phyloP scores from a whole-genome alignment of 371 early-diverging fungal genomes.

The Mucor saturninus region DNA sequence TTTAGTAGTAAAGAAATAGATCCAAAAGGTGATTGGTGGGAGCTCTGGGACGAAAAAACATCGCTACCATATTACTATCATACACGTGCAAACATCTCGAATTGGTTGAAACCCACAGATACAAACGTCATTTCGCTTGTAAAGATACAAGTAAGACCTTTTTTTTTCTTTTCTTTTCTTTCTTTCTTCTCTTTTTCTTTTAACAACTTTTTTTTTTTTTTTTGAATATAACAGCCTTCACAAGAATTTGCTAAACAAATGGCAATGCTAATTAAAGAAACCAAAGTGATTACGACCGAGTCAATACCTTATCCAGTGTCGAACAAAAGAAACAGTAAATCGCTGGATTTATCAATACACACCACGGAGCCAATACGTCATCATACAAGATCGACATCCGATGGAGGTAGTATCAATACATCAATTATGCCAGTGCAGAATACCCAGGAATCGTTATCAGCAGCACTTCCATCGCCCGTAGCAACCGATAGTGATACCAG shows the following conservation, averaged over 20 bases:
- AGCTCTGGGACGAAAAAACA: constrained; percentile 85
- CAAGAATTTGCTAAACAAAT: constrained; percentile 28
- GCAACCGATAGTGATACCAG: constrained; percentile 12
- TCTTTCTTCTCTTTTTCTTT: constrained; percentile 2
- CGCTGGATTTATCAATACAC: constrained; percentile 35
- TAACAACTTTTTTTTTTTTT: neutral
- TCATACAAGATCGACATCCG: constrained; percentile 33
- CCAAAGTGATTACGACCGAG: constrained; percentile 13
- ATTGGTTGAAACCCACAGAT: constrained; percentile 83
- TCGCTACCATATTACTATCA: constrained; percentile 90
- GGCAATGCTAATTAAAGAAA: constrained; percentile 26
- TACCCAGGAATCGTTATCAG: constrained; percentile 27
- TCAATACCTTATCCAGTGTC: constrained; percentile 8
- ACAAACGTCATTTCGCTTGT: constrained; percentile 80
- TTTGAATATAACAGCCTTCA: constrained; percentile 13
- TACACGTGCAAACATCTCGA: constrained; percentile 79
- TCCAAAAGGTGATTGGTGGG: constrained; percentile 93
- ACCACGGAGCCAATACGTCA: constrained; percentile 10
- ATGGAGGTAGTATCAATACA: constrained; percentile 12
- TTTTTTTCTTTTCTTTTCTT: neutral
- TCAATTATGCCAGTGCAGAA: constrained; percentile 3
- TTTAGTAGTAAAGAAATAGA: constrained; percentile 30
- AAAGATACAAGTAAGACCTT: constrained; percentile 61
- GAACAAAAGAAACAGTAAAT: constrained; percentile 43
- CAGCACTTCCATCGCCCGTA: constrained; percentile 26